A percentile compares a stretch with the other conserved stretches of the same genome.
Evolutionary conservation across 2,329 filamentous ascomycete genomes (phyloP).

Genomic region (Colletotrichum graminicola): DNA sequence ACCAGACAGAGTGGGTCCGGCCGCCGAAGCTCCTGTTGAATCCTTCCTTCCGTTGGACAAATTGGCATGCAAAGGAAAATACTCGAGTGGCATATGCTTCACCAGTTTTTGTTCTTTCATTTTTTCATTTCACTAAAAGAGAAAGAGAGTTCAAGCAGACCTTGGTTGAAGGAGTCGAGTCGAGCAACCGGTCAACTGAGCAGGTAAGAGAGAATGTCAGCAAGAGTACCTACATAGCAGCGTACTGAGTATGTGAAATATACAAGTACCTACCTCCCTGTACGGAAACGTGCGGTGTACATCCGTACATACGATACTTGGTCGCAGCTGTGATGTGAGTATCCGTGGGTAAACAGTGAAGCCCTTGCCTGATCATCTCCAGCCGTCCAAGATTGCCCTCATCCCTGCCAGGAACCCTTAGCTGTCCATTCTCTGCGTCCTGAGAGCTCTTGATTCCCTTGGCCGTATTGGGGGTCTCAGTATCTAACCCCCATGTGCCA

Average conservation of each 20-base stretch:
- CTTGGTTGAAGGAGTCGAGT: background rate
- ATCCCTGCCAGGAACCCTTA: conserved; percentile 23
- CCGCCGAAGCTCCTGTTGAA: conserved; percentile 28
- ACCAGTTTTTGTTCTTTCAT: too few species aligned
- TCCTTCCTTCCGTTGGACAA: background rate
- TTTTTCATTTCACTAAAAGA: too few species aligned
- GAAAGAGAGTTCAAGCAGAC: background rate
- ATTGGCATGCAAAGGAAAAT: background rate
- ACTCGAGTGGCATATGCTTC: too few species aligned
- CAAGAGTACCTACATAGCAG: background rate
- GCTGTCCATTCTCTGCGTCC: conserved; percentile 14
- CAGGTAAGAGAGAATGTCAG: background rate
- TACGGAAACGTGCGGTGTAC: too few species aligned
- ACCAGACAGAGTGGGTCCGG: conserved; percentile 24
- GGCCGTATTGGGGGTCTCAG: background rate
- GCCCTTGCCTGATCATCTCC: background rate
- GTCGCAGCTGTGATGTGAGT: too few species aligned
- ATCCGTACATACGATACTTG: background rate
- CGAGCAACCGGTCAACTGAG: background rate
- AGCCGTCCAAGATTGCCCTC: conserved; percentile 8
- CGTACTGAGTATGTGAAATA: background rate
- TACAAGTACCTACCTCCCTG: too few species aligned
- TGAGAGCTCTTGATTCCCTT: background rate
- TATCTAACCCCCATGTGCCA: conserved; percentile 10
- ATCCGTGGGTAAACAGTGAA: too few species aligned